Evolutionary conservation across 768 basidiomycete genomes (phyloP).

Genomic region (Boletus rubescentipes): DNA sequence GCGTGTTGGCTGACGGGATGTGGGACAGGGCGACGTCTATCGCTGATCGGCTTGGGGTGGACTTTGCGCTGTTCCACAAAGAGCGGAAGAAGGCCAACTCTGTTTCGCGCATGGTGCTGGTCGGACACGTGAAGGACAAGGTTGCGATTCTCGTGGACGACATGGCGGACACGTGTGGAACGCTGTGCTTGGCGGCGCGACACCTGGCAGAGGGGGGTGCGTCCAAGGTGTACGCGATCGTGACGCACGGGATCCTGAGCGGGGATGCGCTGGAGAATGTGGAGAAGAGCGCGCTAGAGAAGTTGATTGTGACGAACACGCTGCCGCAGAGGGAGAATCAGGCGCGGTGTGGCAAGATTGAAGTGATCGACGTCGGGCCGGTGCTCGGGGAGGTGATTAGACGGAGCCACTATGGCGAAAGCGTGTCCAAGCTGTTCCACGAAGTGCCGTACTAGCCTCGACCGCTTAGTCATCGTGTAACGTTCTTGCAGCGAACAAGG

Average conservation of each 20-base stretch:
- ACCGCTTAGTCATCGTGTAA: conserved; percentile 17
- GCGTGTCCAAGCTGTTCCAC: conserved; percentile 84
- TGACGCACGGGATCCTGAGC: conserved; percentile 94
- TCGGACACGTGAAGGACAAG: conserved; percentile 91
- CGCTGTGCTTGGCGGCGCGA: conserved; percentile 86
- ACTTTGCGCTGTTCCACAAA: conserved; percentile 99
- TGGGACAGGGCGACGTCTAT: conserved; percentile 86
- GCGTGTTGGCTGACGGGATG: conserved; percentile 16
- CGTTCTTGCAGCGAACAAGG: background rate
- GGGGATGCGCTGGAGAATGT: conserved; percentile 82
- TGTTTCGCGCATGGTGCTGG: conserved; percentile 92
- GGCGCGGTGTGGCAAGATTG: conserved; percentile 71
- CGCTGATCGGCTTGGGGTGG: conserved; percentile 92
- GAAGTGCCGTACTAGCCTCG: conserved; percentile 77
- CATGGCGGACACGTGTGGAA: conserved; percentile 98
- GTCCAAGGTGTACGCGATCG: conserved; percentile 81
- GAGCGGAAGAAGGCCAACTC: conserved; percentile 97
- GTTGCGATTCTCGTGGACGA: conserved; percentile 95
- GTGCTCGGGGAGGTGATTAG: conserved; percentile 96
- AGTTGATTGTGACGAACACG: conserved; percentile 98
- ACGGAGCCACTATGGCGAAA: conserved; percentile 96
- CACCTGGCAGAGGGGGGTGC: conserved; percentile 91
- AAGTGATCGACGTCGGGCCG: conserved; percentile 92
- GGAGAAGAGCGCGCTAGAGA: conserved; percentile 74
- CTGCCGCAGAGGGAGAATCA: conserved; percentile 85